These are phyloP conservation scores for Hortiboletus flavorubellus DNA, from an alignment of 768 basidiomycete genomes.

Conservation along the genomic window DNA sequence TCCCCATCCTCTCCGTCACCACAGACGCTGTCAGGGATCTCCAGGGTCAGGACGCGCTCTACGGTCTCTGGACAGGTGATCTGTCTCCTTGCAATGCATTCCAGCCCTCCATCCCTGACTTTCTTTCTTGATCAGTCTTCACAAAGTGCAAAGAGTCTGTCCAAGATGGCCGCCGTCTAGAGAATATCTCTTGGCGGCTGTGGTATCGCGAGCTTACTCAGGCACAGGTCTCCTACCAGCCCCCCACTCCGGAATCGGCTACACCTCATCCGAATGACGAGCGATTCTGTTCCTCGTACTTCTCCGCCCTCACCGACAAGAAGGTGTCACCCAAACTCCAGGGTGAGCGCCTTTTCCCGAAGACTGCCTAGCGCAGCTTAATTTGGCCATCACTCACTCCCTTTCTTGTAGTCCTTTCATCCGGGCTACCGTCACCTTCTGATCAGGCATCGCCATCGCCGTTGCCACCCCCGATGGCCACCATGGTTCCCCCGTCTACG, in stretches of 20 bases:
- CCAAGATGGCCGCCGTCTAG: conserved; percentile 75
- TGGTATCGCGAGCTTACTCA: conserved; percentile 67
- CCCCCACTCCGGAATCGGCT: conserved; percentile 28
- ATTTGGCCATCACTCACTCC: conserved; percentile 15
- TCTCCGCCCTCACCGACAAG: conserved; percentile 21
- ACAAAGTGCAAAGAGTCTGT: conserved; percentile 79
- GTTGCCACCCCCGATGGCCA: conserved; percentile 22
- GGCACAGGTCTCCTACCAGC: conserved; percentile 26
- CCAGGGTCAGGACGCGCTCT: conserved; percentile 64
- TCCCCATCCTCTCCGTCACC: conserved; percentile 63
- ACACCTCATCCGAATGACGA: conserved; percentile 17
- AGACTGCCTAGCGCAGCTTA: conserved; percentile 8
- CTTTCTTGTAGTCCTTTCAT: conserved; percentile 23
- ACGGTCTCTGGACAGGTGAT: conserved; percentile 66
- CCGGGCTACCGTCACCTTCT: conserved; percentile 26
- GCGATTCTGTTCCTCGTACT: conserved; percentile 24
- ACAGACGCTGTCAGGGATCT: conserved; percentile 65
- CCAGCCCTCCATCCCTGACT: not conserved
- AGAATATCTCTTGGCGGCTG: conserved; percentile 86
- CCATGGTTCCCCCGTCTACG: conserved; percentile 20
- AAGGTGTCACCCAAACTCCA: conserved; percentile 12
- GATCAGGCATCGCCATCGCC: conserved; percentile 30
- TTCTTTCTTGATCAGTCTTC: conserved; percentile 53
- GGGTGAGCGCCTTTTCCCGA: conserved; percentile 15
- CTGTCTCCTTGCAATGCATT: not conserved